Base-by-base conservation (phyloP, 495 filamentous ascomycete genomes). In the Hyaloscypha variabilis region DNA sequence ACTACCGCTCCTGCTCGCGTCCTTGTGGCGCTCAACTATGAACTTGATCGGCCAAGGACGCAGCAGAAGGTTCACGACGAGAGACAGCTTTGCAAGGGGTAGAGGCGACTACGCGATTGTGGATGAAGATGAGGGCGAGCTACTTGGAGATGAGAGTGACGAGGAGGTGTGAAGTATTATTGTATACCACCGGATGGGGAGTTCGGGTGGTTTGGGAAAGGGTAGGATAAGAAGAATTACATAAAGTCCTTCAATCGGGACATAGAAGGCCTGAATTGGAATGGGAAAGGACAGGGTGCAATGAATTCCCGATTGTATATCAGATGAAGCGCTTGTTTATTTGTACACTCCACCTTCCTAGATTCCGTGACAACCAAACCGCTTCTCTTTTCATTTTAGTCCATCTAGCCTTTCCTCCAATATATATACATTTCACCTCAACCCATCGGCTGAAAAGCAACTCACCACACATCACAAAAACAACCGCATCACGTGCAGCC, bases 101-200 rank as follows among this genome's bases (percentile, higher is more conserved):
- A 82, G 91, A 58, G 87, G 91, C 8, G 92, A 97, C 73, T 99
- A 97, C 76, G 85, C 87, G 17, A 82, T 90, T 74, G 91, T 96
- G 51, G 92, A 93, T 73, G 88, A 92, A 64, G 95, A 99, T 74
- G 95, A 97, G 77, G 94, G 94, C 63, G 93, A 97, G 77, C 77
- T 97, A 72, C 79, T 98, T 26, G 94, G 94, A 1, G 91, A 92
- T 65, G 95, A 96, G 58, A 96, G 95, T 65, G 95, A 96, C 55
- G 95, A 97, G 72, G 94, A 97, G 65, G 85, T 87, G 49, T 69
- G 50, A 64, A 5, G 17, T 26, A 28, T 17, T 4, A 19, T 17
- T 46, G 39, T 39, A 58, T 6, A 55, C 13, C 29, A 28, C 29
- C 25, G 51, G 26, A 6, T 3, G 10, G 29, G 25, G 24, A 30